A percentile compares a stretch with the other conserved stretches of the same genome.
Evolutionary conservation across 768 basidiomycete species (phyloP).

Genomic region (Leccinum olivaceopallidum): DNA sequence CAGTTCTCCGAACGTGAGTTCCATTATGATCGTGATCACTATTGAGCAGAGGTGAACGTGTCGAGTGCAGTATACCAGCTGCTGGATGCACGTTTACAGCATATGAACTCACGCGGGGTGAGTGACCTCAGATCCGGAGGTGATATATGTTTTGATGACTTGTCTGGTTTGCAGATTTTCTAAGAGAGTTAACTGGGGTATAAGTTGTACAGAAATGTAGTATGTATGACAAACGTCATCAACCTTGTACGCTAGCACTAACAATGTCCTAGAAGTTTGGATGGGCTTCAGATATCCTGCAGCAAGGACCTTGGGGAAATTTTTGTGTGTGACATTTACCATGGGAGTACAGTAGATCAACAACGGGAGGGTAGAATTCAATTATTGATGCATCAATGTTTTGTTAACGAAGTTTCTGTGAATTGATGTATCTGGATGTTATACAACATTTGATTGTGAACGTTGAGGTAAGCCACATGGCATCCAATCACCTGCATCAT

Average conservation of each 20-base stretch:
- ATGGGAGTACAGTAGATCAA: neutral
- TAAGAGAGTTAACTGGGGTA: conserved; percentile 27
- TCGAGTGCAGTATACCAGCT: conserved; percentile 71
- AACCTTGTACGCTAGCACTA: neutral
- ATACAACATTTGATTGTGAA: too few relatives aligned
- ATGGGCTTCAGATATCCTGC: neutral
- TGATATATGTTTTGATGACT: neutral
- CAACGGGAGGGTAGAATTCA: neutral
- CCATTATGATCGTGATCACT: neutral
- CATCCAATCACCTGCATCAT: too few relatives aligned
- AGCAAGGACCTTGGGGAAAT: neutral
- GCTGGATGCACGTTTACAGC: conserved; percentile 90
- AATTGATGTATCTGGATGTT: too few relatives aligned
- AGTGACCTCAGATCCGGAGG: conserved; percentile 11
- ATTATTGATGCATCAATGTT: too few relatives aligned
- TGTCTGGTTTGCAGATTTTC: conserved; percentile 15
- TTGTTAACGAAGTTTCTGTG: too few relatives aligned
- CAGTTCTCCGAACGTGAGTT: conserved; percentile 64
- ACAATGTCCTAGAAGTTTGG: neutral
- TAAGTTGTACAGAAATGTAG: conserved; percentile 2
- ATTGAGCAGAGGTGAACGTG: neutral
- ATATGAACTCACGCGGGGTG: conserved; percentile 81
- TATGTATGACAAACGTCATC: neutral
- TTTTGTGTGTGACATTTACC: neutral
- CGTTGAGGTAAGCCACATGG: too few relatives aligned